Base-by-base conservation (phyloP, 2,329 filamentous ascomycete species). In the Blastomyces parvus region DNA sequence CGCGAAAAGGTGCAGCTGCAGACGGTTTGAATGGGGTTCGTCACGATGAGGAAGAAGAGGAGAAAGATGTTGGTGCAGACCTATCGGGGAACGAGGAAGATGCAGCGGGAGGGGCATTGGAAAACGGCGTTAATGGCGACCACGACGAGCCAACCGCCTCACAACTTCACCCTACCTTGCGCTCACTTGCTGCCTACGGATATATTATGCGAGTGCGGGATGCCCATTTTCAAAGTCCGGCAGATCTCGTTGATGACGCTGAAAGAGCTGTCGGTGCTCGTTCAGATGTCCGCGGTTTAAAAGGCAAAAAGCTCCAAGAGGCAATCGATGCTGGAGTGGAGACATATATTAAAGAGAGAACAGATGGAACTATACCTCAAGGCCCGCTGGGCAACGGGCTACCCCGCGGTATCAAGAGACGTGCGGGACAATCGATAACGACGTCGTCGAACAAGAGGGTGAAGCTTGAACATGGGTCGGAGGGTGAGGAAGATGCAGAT, bases 161-260 rank as follows among this genome's bases (percentile, higher is more conserved):
- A 19, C 70, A 69, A 36, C 70, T 78, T 25, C 72, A 76, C 59
- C 67, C 74, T n/a, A 75, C 74, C 7, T 67, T 78, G 58, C 76
- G 74, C 58, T 69, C 68, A 44, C 70, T 78, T 50, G 76, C 76
- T 5, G 74, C 74, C 6, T 76, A 78, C 66, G 76, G 76, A 22
- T 78, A 76, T 63, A 73, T 78, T 33, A 68, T 72, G 50, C 74
- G 74, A 6, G 72, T 78, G 36, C 69, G 74, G 36, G 76, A 78
- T 44, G 71, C 72, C 17, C 74, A 78, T 59, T 76, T 78, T 61
- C 76, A 78, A 60, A 77, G 74, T 60, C 69, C 71, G n/a, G 69
- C 70, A 2, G 76, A 78, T 64, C 76, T 74, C 48, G 65, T 68
- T n/a, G 66, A 78, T n/a, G 72, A 76, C 60, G 74, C 75, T 17